Evolutionary conservation across 2,329 filamentous ascomycete genomes (phyloP), one percentile per base, ranked within the genome.

Genomic region (Aspergillus pseudoglaucus): DNA sequence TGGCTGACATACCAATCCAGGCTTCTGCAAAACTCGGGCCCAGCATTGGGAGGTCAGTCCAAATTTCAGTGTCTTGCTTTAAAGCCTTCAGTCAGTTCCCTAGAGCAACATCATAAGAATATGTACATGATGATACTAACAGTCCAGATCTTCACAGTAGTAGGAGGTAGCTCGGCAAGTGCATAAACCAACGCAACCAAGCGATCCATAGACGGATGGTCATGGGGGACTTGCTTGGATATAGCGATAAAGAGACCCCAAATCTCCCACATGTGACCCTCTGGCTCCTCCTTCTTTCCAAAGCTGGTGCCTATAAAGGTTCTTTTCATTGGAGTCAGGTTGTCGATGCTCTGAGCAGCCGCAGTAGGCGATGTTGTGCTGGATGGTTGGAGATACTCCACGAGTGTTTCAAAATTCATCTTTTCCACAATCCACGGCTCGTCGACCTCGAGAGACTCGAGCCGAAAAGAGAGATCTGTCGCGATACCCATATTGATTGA

Each of bases 21-120:
- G 46, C 40, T 44, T 53, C 49, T 42, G 44, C 27, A 49, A 53
- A 39, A 6, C 30, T 23, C 3, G 51, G 46, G n/a, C 51, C 51
- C 17, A 51, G 42, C 12, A 53, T 37, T 10, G 51, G 51, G 15
- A 53, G 42, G 25, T 51, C 51, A 4, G 18, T 44, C 48, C 48
- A 53, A 6, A 51, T 37, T 6, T 37, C n/a, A 14, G 33, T 37
- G 17, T 15, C 33, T 37, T 14, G 33, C 33, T 37, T 37, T 2
- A 37, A 37, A 37, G 33, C 33, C 33, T 3, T 37, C 33, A 37
- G 33, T 37, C 33, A 37, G 33, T 37, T 3, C 33, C 33, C 33
- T 37, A 14, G 5, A 37, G 9, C 33, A 37, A 15, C n/a, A 14
- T 3, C 4, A 37, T 32, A 15, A 2, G 12, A 23, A 10, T 37